A percentile compares a stretch with the other conserved stretches of the same genome.
Evolutionary conservation across 2,329 filamentous ascomycete species (phyloP).

Genomic region (Alternaria alternata): DNA sequence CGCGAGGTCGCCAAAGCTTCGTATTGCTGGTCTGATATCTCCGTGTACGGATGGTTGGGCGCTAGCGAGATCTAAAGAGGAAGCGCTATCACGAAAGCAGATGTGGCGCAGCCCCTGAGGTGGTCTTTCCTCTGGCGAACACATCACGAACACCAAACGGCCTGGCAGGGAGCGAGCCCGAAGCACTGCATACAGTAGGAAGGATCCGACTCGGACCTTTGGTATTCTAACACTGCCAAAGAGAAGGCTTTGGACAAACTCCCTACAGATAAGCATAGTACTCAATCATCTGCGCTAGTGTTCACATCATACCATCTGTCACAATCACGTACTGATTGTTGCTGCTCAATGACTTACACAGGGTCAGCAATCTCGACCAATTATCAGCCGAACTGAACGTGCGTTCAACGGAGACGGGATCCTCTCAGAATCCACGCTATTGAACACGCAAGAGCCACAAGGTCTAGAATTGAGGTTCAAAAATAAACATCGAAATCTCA

Average conservation of each 20-base stretch:
- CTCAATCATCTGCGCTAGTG: background rate
- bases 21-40: conserved; percentile 6
- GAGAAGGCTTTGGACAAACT: too few species aligned
- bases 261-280: background rate
- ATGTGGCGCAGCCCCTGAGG: conserved; percentile 19
- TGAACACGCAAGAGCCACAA: conserved; percentile 5
- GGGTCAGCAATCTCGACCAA: background rate
- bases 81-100: conserved; percentile 7
- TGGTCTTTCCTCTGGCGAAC: conserved; percentile 20
- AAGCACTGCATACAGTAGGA: background rate
- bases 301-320: background rate
- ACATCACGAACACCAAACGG: conserved; percentile 3
- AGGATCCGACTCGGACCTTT: background rate
- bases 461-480: conserved; percentile 14
- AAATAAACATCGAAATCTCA: background rate
- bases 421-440: conserved; percentile 17
- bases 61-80: conserved; percentile 1
- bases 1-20: background rate
- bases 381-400: conserved; percentile 4
- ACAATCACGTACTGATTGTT: background rate
- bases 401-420: conserved; percentile 2
- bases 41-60: conserved; percentile 3
- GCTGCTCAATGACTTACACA: background rate
- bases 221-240: background rate
- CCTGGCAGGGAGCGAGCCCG: background rate